These are phyloP conservation scores for Claviceps sp. DNA, from an alignment of 2,329 filamentous ascomycete genomes.

Conservation along the genomic window DNA sequence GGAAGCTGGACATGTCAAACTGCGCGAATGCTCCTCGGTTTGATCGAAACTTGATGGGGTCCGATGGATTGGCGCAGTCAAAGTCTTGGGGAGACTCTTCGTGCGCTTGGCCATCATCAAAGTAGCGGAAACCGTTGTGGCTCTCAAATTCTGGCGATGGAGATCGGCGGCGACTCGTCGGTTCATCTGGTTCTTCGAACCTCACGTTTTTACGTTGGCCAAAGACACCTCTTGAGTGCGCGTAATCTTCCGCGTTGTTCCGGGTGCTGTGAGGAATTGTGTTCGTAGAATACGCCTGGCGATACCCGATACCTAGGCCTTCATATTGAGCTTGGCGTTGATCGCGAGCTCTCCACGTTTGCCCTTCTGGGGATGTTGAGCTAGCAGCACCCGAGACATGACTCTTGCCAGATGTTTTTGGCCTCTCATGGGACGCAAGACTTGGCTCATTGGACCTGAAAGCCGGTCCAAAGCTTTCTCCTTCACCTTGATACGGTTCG, in stretches of 20 bases:
- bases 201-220: not conserved
- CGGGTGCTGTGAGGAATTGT: not conserved
- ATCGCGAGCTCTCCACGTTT: not conserved
- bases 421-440: not conserved
- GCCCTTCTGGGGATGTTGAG: not conserved
- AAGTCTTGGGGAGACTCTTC: not conserved
- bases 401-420: not conserved
- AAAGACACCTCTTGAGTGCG: not conserved
- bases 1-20: slow-evolving; percentile 2
- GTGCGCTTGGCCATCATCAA: not conserved
- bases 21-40: slow-evolving; percentile 3
- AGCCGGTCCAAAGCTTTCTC: not conserved
- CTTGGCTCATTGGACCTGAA: not conserved
- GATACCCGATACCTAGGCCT: not conserved
- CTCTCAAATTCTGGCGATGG: not conserved
- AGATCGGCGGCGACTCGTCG: not conserved
- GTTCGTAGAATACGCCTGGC: not conserved
- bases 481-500: not conserved
- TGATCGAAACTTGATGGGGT: not conserved
- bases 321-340: not conserved
- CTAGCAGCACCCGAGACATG: not conserved
- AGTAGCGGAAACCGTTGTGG: not conserved
- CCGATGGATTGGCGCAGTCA: not conserved
- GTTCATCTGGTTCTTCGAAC: not conserved
- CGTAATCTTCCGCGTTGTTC: not conserved